Base-by-base conservation (phyloP, 139 green algal genomes). In the Chlamydomonas asymmetrica region DNA sequence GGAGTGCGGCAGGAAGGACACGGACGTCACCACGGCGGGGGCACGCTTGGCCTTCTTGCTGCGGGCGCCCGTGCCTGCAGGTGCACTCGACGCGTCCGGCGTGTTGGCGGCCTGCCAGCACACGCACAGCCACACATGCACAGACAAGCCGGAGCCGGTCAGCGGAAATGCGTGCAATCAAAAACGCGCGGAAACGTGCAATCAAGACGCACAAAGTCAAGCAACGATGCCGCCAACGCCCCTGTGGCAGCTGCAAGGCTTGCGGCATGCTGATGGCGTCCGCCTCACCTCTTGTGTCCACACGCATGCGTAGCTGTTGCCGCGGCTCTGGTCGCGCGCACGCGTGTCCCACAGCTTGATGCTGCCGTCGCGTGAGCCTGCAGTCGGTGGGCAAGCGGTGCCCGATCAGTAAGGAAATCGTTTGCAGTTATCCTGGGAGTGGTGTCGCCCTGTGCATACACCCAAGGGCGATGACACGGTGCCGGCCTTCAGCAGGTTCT, bases 341-440 rank as follows among this genome's bases (percentile, higher is more conserved):
- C 91, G 82, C 23, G 81, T 61, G 63, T 97, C 92, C 88, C 89
- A 97, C 49, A 97, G 66, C 82, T 90, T 66, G 38, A 96, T 70
- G 29, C 61, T 66, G 5, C 92, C 92, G 67, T 97, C 92, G 8
- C 91, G 74, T 0, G 76, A 83, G 31, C 90, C 89, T 92, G 79
- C 52, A 69, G 34, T 23, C 25, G n/a, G 20, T 18, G 23, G 22
- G 34, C 50, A 31, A 48, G 32, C 45, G 18, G 66, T 27, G 18
- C n/a, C 16, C 48, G 18, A 20, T 20, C 48, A n/a, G 16, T 20
- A 57, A 16, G 18, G 48, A 16, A 20, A 16, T 20, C 16, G 20
- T n/a, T 16, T 57, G 48, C 48, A 16, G 18, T 20, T 20, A 16
- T 16, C 48, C n/a, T n/a, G n/a, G n/a, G n/a, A n/a, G n/a, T n/a